Base-by-base conservation (phyloP, 257 asterid species). In the Plantago elongata region DNA sequence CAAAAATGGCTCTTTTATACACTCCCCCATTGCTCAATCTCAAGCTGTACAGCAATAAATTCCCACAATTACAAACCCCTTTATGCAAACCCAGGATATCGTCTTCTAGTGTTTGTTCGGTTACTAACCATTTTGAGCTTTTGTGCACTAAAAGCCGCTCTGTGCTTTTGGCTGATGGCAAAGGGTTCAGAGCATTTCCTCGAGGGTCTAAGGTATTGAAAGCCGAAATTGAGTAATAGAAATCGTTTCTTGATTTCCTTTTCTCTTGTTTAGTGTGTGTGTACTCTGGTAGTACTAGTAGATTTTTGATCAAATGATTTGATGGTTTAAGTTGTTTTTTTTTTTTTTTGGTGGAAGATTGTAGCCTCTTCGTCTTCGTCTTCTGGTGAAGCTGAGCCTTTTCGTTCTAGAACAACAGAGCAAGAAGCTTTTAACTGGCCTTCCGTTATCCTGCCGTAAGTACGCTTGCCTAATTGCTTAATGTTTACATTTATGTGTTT, bases 361-460 rank as follows among this genome's bases (percentile, higher is more conserved):
- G 40, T 34, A 34, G 40, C 40, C 8, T 34, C 40, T 34, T 34
- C 15, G 4, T 34, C 40, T 34, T 34, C 15, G 4, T 18, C 57
- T 52, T n/a, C n/a, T 17, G 15, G 15, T 17, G 57, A 22, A 52
- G 40, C 57, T 9, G 57, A 52, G 71, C 60, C 92, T 55, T 16
- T 71, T 5, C 64, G 60, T 66, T 70, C 88, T 65, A 90, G 75
- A 61, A 54, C 80, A 18, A 30, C 72, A 9, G 66, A 73, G 73
- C 77, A 72, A 66, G 98, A 91, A 76, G 80, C 61, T 29, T 91
- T 91, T 75, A 55, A 82, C 66, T 91, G 96, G 98, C 54, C 40
- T 18, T 52, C 57, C 18, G 57, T 52, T 52, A 22, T 52, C 57
- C 17, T 91, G 65, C 98, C 98, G 98, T 91, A 74, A 65, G 95